Evolutionary conservation across 129 eudicot genomes (phyloP), one percentile per base, ranked within the genome.

Genomic region (Calendula officinalis): DNA sequence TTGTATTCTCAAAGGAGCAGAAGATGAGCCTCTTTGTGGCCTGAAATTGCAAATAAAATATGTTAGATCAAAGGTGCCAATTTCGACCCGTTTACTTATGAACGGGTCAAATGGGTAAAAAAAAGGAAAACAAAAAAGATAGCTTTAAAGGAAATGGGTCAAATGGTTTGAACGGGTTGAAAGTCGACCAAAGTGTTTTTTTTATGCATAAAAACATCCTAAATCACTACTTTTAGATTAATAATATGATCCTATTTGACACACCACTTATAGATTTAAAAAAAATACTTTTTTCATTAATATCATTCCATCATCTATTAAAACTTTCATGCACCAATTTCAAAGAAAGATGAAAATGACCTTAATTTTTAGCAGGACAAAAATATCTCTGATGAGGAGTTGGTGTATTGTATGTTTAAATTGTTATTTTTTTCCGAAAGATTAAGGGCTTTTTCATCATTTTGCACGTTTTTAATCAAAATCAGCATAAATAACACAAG

Each of bases 21-120:
- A 58, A 44, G 80, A 44, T 43, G 60, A 17, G 50, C 43, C 5
- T 48, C 44, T 38, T 75, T 83, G 90, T 37, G 76, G 81, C 77
- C 90, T 84, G 73, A 52, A 73, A 22, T 62, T 30, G 53, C 42
- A 64, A 48, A 38, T 8, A 44, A 17, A 17, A 35, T 7, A 8
- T 4, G 13, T 69, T 58, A 47, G 2, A 46, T 59, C 60, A 36
- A 9, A 34, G 36, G 46, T 3, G 8, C 32, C 48, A 59, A 59
- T 38, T 8, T 22, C 27, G 48, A 38, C 64, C 49, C 47, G 4
- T 16, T 14, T 22, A 10, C 36, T 5, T 59, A 37, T 16, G 16
- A 5, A n/a, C 6, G 54, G 55, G 8, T 8, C 22, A 14, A 16
- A n/a, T 49, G 8, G 7, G 55, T 8, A 8, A 13, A 12, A n/a